These are phyloP conservation scores for Alternaria ethzedia DNA, from an alignment of 2,329 filamentous ascomycete genomes.

Conservation along the genomic window DNA sequence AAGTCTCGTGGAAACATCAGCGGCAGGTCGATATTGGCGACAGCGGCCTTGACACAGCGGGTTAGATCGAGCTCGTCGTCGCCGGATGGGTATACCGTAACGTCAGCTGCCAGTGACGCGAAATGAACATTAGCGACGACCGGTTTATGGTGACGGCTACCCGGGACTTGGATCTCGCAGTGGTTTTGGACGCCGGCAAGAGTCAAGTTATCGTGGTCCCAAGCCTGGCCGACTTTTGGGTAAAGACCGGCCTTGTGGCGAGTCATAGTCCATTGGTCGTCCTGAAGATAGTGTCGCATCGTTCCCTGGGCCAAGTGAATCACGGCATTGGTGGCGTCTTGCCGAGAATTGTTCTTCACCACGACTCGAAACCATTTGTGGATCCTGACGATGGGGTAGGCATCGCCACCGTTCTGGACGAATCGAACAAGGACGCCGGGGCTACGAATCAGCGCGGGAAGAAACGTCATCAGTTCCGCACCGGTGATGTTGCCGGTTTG, in stretches of 20 bases:
- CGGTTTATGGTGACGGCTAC: neutral
- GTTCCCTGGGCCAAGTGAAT: neutral
- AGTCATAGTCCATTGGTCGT: neutral
- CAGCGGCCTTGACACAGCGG: conserved; percentile 8
- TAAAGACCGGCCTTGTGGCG: neutral
- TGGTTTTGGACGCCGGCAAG: neutral
- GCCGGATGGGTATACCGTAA: conserved; percentile 2
- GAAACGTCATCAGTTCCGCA: conserved; percentile 6
- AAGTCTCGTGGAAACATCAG: neutral
- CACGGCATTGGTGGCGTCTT: neutral
- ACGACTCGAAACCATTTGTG: neutral
- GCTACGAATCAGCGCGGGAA: neutral
- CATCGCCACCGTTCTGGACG: neutral
- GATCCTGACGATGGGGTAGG: neutral
- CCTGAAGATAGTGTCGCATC: neutral
- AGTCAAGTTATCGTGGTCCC: neutral
- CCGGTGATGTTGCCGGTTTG: conserved; percentile 10
- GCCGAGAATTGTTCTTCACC: neutral
- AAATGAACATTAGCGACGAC: conserved; percentile 1
- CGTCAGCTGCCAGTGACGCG: neutral
- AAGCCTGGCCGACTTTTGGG: neutral
- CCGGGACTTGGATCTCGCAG: neutral
- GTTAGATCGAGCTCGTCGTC: conserved; percentile 14
- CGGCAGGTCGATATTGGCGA: neutral
- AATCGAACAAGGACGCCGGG: neutral